Percentiles rank a stretch among this genome's conserved stretches.
These are phyloP conservation scores for Trypanosoma caninum DNA, from an alignment of 208 protist species.

Conservation along the genomic window DNA sequence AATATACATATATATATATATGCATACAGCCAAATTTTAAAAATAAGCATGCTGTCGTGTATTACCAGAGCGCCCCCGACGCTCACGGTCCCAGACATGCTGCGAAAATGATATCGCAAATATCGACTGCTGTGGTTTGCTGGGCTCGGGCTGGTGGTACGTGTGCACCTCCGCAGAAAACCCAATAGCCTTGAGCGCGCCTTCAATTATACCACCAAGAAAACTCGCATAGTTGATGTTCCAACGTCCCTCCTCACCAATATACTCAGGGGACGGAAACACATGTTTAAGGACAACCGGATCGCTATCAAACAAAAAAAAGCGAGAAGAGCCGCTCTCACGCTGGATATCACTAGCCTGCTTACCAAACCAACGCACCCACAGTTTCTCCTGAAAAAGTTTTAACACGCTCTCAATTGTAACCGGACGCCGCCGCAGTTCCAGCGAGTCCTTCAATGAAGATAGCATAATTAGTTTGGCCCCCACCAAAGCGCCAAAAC, in stretches of 20 bases:
- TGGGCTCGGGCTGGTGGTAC: conserved; percentile 73
- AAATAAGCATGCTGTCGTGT: no score
- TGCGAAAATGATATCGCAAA: conserved; percentile 78
- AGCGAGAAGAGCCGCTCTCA: conserved; percentile 74
- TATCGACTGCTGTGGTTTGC: conserved; percentile 72
- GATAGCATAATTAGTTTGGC: conserved; percentile 61
- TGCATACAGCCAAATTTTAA: conserved; percentile 9
- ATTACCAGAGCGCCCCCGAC: conserved; percentile 44
- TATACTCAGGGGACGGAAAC: conserved; percentile 72
- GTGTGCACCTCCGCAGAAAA: conserved; percentile 78
- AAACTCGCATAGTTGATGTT: conserved; percentile 85
- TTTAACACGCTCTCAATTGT: conserved; percentile 62
- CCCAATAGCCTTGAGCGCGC: conserved; percentile 65
- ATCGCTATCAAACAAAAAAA: conserved; percentile 79
- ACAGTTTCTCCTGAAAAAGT: conserved; percentile 72
- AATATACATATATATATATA: background rate
- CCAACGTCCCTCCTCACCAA: conserved; percentile 69
- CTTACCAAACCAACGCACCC: conserved; percentile 77
- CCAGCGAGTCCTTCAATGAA: conserved; percentile 49
- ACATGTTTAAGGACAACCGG: conserved; percentile 68
- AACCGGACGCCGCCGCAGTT: conserved; percentile 50
- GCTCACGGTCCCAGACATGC: conserved; percentile 79
- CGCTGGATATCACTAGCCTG: conserved; percentile 74
- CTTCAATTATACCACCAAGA: conserved; percentile 79
- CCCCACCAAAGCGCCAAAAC: conserved; percentile 69